Base-by-base conservation (phyloP, 2,329 filamentous ascomycete species). In the Fonsecaea monophora region DNA sequence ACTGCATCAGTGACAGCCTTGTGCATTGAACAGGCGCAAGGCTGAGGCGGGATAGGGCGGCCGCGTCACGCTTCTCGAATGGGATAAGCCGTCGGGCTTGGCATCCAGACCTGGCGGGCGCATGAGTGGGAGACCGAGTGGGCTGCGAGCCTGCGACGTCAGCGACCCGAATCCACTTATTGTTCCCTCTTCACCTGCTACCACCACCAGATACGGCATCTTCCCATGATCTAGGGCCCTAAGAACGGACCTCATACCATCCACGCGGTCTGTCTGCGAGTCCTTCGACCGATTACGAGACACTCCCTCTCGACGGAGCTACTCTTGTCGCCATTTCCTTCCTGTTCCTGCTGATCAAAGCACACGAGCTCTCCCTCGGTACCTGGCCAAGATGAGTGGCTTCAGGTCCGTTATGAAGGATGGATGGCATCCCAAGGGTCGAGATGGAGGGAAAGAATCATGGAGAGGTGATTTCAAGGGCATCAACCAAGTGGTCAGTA, bases 391-490 rank as follows among this genome's bases (percentile, higher is more conserved):
- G 42, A 67, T 67, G 65, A 67, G 60, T 60, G 56, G 62, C 30
- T 74, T 85, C 34, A 82, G 79, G 72, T 80, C 79, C 61, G 74
- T 82, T 30, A 74, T 82, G 65, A 86, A 85, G 71, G 78, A 80
- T 58, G 83, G 84, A 53, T 86, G 84, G 84, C 83, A 86, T 74
- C 83, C 84, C 0, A 84, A 84, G 70, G 79, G 80, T 13, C 82
- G 82, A 64, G 80, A 83, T 57, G 84, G 84, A n/a, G 78, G 79
- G 45, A 82, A 81, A 66, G 84, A 86, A 70, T 83, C 82, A 65
- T 85, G 83, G 84, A 77, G 83, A 58, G 81, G 82, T 37, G 84
- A 87, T 64, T 85, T 85, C 74, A 85, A 84, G 76, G 86, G 82
- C 68, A 81, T 85, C 74, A 83, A 85, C 76, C 84, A 82, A 81